These are phyloP conservation scores for Xylaria multiplex DNA, from an alignment of 2,329 filamentous ascomycete species.

Conservation along the genomic window DNA sequence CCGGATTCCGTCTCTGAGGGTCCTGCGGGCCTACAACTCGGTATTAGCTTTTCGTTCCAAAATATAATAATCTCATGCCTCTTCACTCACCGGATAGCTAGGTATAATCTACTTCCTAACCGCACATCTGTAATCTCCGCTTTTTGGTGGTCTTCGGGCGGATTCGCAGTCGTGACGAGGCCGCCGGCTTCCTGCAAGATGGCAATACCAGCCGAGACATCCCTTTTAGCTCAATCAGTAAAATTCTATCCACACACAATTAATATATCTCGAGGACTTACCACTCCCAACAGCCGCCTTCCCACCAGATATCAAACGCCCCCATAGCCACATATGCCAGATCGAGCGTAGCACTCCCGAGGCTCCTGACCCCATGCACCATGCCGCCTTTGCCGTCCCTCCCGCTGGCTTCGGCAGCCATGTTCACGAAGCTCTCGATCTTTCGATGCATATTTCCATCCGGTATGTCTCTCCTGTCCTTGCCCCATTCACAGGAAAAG, in stretches of 20 bases:
- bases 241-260: not conserved
- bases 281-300: slow-evolving; percentile 85
- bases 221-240: slow-evolving; percentile 56
- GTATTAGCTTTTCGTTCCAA: slow-evolving; percentile 4
- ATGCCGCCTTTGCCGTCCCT: slow-evolving; percentile 76
- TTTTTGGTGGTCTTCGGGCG: slow-evolving; percentile 66
- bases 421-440: slow-evolving; percentile 78
- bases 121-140: slow-evolving; percentile 67
- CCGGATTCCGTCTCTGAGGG: slow-evolving; percentile 69
- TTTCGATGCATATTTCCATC: slow-evolving; percentile 77
- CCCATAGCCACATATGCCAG: slow-evolving; percentile 80
- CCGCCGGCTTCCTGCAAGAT: slow-evolving; percentile 79
- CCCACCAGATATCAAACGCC: slow-evolving; percentile 83
- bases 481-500: slow-evolving; percentile 83
- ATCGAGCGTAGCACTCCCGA: slow-evolving; percentile 79
- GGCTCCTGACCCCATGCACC: slow-evolving; percentile 79
- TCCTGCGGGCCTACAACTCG: slow-evolving; percentile 63
- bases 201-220: slow-evolving; percentile 79
- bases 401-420: slow-evolving; percentile 73
- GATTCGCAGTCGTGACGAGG: slow-evolving; percentile 77
- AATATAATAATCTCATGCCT: not conserved
- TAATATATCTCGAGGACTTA: slow-evolving; percentile 49
- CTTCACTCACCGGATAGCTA: slow-evolving; percentile 66
- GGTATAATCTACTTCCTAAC: slow-evolving; percentile 74
- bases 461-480: slow-evolving; percentile 73